phyloP scores from a whole-genome alignment of 2,329 filamentous ascomycete genomes.

The Penicillium nordicum region DNA sequence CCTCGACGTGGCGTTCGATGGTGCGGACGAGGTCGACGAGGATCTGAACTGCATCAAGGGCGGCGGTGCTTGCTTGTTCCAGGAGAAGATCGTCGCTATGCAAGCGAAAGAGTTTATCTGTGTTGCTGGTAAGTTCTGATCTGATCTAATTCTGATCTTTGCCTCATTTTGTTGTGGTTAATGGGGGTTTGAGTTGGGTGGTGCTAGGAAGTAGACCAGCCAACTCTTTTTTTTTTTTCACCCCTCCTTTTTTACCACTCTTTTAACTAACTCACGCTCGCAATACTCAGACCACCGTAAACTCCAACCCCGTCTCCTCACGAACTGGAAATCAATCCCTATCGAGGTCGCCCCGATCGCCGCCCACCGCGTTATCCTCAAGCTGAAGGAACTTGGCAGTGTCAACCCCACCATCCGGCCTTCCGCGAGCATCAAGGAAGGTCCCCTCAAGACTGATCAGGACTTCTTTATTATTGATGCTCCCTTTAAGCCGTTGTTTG shows the following conservation, averaged over 20 bases:
- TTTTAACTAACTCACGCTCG: not conserved
- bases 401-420: constrained; percentile 67
- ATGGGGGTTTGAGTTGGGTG: not conserved
- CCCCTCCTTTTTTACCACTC: not conserved
- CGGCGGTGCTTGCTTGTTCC: constrained; percentile 93
- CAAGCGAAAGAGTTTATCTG: constrained; percentile 82
- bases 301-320: constrained; percentile 69
- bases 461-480: constrained; percentile 89
- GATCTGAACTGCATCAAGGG: constrained; percentile 97
- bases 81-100: constrained; percentile 92
- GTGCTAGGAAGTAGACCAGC: not conserved
- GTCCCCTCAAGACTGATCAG: constrained; percentile 81
- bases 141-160: not conserved
- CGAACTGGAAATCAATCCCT: constrained; percentile 77
- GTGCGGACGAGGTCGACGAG: constrained; percentile 93
- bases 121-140: constrained; percentile 63
- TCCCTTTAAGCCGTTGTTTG: constrained; percentile 72
- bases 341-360: constrained; percentile 90
- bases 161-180: not conserved
- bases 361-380: constrained; percentile 69
- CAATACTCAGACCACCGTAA: constrained; percentile 76
- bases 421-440: constrained; percentile 72
- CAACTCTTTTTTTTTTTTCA: not conserved
- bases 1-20: constrained; percentile 91
- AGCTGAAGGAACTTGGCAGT: constrained; percentile 71